Conservation (phyloP, 306 rosid species). For the Quercus robur region DNA sequence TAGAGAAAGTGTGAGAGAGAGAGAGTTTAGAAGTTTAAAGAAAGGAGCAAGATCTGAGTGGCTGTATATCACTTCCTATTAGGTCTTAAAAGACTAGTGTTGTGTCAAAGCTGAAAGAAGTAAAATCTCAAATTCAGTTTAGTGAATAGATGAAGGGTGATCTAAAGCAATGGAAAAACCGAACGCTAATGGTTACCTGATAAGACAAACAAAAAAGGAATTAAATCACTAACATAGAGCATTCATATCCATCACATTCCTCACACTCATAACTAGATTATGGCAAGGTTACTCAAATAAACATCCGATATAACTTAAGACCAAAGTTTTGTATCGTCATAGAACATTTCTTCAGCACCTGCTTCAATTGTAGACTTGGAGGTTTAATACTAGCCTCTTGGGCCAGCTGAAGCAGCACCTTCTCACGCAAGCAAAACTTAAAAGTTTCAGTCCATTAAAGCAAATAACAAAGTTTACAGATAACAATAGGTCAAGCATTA, state of each 20-base stretch:
- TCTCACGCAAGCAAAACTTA: too few species aligned
- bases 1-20: neutral
- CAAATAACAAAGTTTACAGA: too few species aligned
- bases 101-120: constrained; percentile 68
- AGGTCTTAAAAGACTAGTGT: constrained; percentile 72
- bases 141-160: neutral
- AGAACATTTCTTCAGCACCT: constrained; percentile 40
- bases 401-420: constrained; percentile 46
- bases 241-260: constrained; percentile 73
- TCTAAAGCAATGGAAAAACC: neutral
- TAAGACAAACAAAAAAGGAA: neutral
- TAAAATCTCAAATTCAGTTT: constrained; percentile 12
- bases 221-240: constrained; percentile 29
- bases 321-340: constrained; percentile 64
- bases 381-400: constrained; percentile 65
- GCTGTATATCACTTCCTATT: neutral
- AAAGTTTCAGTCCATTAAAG: too few species aligned
- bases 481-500: too few species aligned
- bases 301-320: constrained; percentile 58
- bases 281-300: constrained; percentile 45
- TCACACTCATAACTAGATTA: constrained; percentile 65
- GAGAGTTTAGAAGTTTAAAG: neutral
- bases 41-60: neutral
- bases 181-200: neutral
- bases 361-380: constrained; percentile 53